Evolutionary conservation across 116 monocot genomes (phyloP).

Genomic region (Iris pallida): DNA sequence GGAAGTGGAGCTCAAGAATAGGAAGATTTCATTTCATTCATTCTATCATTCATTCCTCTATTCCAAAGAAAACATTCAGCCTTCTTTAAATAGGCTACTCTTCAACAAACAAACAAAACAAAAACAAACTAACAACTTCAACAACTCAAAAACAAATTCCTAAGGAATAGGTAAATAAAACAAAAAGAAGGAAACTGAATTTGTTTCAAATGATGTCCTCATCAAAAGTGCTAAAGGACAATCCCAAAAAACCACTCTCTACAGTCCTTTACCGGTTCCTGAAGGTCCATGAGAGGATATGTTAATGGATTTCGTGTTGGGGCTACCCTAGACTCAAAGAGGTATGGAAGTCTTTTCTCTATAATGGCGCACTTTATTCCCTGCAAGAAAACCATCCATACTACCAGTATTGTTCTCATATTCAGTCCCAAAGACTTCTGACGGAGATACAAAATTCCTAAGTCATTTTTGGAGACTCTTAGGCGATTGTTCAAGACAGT

Average conservation of each 20-base stretch:
- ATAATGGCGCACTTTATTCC: conserved; percentile 3
- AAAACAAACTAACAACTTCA: too few relatives aligned
- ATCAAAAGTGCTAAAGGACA: neutral
- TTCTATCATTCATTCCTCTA: too few relatives aligned
- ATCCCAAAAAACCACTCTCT: neutral
- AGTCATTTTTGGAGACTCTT: conserved; percentile 10
- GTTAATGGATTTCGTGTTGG: conserved; percentile 19
- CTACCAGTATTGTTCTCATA: neutral
- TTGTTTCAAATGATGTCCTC: too few relatives aligned
- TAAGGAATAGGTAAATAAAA: too few relatives aligned
- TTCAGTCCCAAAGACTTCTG: conserved; percentile 16
- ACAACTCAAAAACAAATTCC: too few relatives aligned
- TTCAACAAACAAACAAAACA: too few relatives aligned
- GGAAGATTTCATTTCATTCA: too few relatives aligned
- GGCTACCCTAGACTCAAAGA: conserved; percentile 6
- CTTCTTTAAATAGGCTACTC: too few relatives aligned
- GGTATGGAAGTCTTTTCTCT: conserved; percentile 13
- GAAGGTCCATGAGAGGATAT: conserved; percentile 11
- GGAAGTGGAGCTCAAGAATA: too few relatives aligned
- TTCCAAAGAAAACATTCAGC: too few relatives aligned
- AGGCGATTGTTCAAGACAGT: neutral
- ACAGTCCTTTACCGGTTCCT: conserved; percentile 12
- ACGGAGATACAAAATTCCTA: conserved; percentile 12
- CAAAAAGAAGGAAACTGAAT: too few relatives aligned
- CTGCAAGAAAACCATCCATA: conserved; percentile 3